Base-by-base conservation (phyloP, 139 green algal genomes). In the Mychonastes homosphaera region DNA sequence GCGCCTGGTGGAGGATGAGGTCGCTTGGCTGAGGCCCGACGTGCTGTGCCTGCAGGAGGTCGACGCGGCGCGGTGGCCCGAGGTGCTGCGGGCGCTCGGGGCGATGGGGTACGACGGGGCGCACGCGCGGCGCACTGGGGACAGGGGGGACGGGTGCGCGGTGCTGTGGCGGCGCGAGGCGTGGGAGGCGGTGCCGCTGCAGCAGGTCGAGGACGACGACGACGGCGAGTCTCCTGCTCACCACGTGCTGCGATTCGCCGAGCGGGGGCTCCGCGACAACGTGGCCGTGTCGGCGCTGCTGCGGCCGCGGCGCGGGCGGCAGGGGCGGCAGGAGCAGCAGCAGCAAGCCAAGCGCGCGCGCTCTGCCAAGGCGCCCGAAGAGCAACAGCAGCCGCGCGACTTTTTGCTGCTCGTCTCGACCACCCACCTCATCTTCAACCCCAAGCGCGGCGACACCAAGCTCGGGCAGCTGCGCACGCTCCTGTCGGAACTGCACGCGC, bases 351-450 rank as follows among this genome's bases (percentile, higher is more conserved):
- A n/a, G n/a, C 16, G 44, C 9, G 10, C 23, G 44, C 44, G n/a
- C 12, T 30, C 46, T n/a, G 13, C 46, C 46, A 21, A 21, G 19
- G 15, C 16, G 19, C 10, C 18, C 19, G 13, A 53, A n/a, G 13
- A 53, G 46, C 16, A 53, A n/a, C 16, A 53, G 46, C 16, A 53
- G 18, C 16, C 23, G 46, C 16, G 18, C 9, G 15, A 2, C 27
- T 55, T n/a, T 13, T 65, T 29, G 46, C 60, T 71, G 29, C 65
- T 87, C 21, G 79, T 94, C 12, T 81, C 59, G 32, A 94, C 93
- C 71, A 90, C 83, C 2, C 89, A 96, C 67, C 52, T 95, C 3
- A 62, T 96, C 55, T 96, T 96, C 74, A 96, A 95, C 58, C 85
- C 83, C 21, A 87, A 90, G 70, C 65, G 89, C 1, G 84, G 86